Evolutionary conservation across 768 basidiomycete species (phyloP), one percentile per base, ranked within the genome.

Genomic region (Leccinum obscurum): DNA sequence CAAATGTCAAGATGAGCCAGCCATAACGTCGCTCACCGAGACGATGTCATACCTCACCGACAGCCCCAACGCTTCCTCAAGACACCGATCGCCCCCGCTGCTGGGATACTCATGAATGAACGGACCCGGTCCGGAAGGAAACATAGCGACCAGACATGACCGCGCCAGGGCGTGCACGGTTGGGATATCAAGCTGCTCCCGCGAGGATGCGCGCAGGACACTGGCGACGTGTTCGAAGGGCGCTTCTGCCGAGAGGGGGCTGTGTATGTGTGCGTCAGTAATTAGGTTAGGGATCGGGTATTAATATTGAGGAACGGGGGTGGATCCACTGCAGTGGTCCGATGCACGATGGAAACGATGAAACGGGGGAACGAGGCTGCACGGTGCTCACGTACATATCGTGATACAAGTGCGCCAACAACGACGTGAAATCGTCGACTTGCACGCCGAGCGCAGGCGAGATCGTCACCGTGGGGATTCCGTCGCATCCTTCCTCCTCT

Each of bases 321-420:
- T 14, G 32, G 32, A 34, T 34, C 32, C 10, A 30, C 28, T 30
- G 32, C 32, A 34, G 32, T 3, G 37, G 6, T 8, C 7, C 15
- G 17, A 39, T 39, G 7, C 15, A 15, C 37, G 37, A 37, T 15
- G 37, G 37, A 37, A 17, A 17, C 37, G 37, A 39, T 39, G 15
- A 17, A 39, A 39, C 15, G 15, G 37, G 15, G 13, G 13, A 35
- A 35, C 35, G 35, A 13, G 35, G 14, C 17, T 41, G 39, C 39
- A 9, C 8, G 39, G 17, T 41, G 82, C 86, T 79, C 72, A 90
- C 89, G 71, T 71, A 90, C 89, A 70, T 71, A 66, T 89, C 84
- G 66, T 88, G 84, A 68, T 90, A 90, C 32, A 90, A 67, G 72
- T 88, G 82, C 59, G 79, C 78, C n/a, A 90, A 73, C 52, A 91